Evolutionary conservation across 257 asterid genomes (phyloP), one percentile per base, ranked within the genome.

Genomic region (Marsdenia floribunda): DNA sequence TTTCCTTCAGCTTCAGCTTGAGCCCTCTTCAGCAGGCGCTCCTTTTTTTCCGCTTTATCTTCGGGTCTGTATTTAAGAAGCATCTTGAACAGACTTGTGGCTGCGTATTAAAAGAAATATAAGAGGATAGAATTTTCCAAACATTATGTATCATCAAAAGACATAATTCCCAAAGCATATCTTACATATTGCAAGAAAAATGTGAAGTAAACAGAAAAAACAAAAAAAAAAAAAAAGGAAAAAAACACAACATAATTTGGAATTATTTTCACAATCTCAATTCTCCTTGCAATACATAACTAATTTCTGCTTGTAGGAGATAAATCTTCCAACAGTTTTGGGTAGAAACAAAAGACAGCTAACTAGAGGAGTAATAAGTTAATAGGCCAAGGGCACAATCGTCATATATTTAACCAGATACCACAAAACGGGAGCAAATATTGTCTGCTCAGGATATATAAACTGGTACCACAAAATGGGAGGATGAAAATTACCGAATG

Each of bases 31-130:
- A 76, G 69, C n/a, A 76, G 59, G 13, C 79, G 74, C 60, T 76
- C 79, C 54, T 76, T 76, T 47, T 68, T 76, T 54, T 68, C 70
- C 0, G 75, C 75, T 16, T 13, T 75, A 21, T 68, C 79, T 33
- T 75, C 79, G 15, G 79, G 79, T 44, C 79, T 75, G 73, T 76
- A 76, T 52, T 76, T 69, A 18, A 76, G 70, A 29, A 69, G 75
- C 75, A 67, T 76, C 75, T 76, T 76, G 64, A 76, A 76, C 55
- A 76, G 68, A 59, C 67, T 42, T 18, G 79, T 76, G 7, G 79
- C 79, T 76, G 79, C 73, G 54, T 13, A 54, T 22, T 24, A 26
- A 38, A 52, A 53, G 18, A 8, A 37, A 33, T 29, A 15, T 49
- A 2, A 47, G 46, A 46, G 50, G n/a, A 21, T 3, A 19, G 15